Evolutionary conservation across 257 asterid species (phyloP).

Genomic region (Echites panduratus): DNA sequence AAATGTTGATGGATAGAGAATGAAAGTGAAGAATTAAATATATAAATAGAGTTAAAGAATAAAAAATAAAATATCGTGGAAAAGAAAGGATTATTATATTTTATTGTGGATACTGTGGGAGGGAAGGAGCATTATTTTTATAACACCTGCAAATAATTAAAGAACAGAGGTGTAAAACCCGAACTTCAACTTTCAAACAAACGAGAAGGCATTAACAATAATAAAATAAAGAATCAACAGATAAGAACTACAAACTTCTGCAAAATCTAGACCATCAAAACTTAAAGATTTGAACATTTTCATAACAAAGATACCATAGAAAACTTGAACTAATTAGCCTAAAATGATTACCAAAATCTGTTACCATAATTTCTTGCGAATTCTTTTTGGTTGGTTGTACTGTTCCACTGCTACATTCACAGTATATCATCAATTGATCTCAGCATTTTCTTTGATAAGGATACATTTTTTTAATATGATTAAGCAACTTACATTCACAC

Average conservation of each 20-base stretch:
- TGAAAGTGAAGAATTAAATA: too few species aligned
- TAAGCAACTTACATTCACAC: not conserved
- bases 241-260: not conserved
- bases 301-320: not conserved
- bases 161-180: too few species aligned
- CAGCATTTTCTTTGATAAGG: not conserved
- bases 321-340: not conserved
- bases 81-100: too few species aligned
- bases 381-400: not conserved
- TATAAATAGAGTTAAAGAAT: too few species aligned
- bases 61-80: too few species aligned
- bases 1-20: too few species aligned
- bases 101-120: too few species aligned
- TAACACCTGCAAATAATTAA: too few species aligned
- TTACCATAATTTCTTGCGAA: not conserved
- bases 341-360: not conserved
- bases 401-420: not conserved
- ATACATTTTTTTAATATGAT: not conserved
- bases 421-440: not conserved
- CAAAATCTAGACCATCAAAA: not conserved
- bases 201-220: constrained; percentile 14
- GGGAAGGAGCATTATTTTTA: too few species aligned
- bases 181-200: constrained; percentile 11
- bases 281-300: not conserved
- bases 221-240: constrained; percentile 2